Evolutionary conservation across 129 eudicot species (phyloP).

Genomic region (Saussurea involucrata): DNA sequence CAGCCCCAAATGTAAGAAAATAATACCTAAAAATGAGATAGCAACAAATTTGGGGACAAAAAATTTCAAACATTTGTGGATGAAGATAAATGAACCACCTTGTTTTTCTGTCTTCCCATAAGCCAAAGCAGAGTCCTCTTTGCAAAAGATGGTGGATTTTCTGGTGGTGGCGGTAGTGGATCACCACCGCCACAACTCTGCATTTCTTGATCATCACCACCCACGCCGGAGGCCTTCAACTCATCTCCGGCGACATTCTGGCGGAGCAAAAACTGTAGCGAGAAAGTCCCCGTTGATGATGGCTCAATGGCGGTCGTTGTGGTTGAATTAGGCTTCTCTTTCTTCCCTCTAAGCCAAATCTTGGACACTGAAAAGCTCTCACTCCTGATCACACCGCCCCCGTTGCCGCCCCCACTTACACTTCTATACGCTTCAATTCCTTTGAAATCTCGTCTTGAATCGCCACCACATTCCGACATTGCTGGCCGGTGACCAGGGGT

Average conservation of each 20-base stretch:
- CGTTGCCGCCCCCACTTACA: conserved; percentile 11
- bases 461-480: conserved; percentile 74
- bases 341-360: conserved; percentile 79
- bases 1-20: conserved; percentile 8
- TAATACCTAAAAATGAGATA: conserved; percentile 12
- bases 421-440: conserved; percentile 49
- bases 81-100: conserved; percentile 49
- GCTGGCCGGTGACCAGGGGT: conserved; percentile 59
- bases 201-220: conserved; percentile 55
- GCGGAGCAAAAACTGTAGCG: conserved; percentile 51
- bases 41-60: conserved; percentile 26
- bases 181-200: conserved; percentile 54
- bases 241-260: conserved; percentile 32
- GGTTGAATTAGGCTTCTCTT: conserved; percentile 39
- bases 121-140: conserved; percentile 75
- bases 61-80: conserved; percentile 45
- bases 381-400: conserved; percentile 31
- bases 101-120: conserved; percentile 79
- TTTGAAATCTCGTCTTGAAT: conserved; percentile 66
- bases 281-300: conserved; percentile 47
- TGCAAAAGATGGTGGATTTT: conserved; percentile 62
- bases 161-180: conserved; percentile 19
- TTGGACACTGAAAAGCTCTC: conserved; percentile 81
- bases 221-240: conserved; percentile 37
- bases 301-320: conserved; percentile 17